phyloP scores from a whole-genome alignment of 1,284 basidiomycete genomes.

The Cutaneotrichosporon cyanovorans region DNA sequence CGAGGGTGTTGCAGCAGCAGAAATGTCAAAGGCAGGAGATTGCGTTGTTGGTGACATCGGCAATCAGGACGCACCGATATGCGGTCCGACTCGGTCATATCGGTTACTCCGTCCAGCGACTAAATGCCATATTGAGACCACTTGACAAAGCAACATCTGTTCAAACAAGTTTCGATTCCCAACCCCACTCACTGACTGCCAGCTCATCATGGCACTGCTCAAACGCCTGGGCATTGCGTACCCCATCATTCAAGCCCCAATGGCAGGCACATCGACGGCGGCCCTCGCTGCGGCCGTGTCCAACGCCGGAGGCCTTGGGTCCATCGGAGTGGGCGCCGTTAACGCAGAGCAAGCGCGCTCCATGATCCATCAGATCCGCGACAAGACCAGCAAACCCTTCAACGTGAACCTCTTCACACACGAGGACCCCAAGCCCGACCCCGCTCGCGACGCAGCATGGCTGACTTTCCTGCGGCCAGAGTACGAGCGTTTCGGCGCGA shows the following conservation, averaged over 20 bases:
- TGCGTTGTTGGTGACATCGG: too few relatives aligned
- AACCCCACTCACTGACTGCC: too few relatives aligned
- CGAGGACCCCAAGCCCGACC: slow-evolving; percentile 9
- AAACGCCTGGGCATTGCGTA: slow-evolving; percentile 21
- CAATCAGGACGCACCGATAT: too few relatives aligned
- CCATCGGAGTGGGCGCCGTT: slow-evolving; percentile 30
- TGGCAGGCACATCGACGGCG: slow-evolving; percentile 38
- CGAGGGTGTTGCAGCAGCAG: too few relatives aligned
- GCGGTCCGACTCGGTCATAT: too few relatives aligned
- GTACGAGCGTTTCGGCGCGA: slow-evolving; percentile 19
- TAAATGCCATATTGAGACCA: too few relatives aligned
- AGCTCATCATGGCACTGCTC: slow-evolving; percentile 3
- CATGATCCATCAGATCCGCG: slow-evolving; percentile 22
- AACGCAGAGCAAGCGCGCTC: slow-evolving; percentile 9
- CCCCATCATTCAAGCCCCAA: slow-evolving; percentile 38
- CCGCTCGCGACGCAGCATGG: slow-evolving; percentile 18
- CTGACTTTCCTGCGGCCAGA: slow-evolving; percentile 18
- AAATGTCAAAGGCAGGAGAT: too few relatives aligned
- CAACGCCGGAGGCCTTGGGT: slow-evolving; percentile 36
- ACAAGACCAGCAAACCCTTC: slow-evolving; percentile 22
- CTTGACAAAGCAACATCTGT: too few relatives aligned
- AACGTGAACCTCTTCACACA: slow-evolving; percentile 38
- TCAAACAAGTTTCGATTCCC: background rate
- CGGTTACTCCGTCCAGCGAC: too few relatives aligned
- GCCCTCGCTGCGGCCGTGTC: slow-evolving; percentile 35